Conservation (phyloP, 2,329 filamentous ascomycete species). For the Onygenales sp. region DNA sequence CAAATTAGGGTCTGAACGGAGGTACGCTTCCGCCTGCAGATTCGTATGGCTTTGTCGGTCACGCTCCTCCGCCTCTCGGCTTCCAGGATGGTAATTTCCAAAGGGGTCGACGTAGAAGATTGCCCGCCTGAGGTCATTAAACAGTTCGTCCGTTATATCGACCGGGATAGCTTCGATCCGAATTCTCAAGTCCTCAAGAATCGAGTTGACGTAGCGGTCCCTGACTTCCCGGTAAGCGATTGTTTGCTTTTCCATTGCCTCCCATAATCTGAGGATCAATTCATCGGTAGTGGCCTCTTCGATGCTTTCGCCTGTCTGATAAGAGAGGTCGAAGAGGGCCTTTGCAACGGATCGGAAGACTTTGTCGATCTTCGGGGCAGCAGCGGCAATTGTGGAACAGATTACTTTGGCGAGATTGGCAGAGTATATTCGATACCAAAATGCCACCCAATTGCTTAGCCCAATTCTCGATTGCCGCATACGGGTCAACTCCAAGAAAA, state of each 20-base stretch:
- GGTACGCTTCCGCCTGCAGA: conserved; percentile 3
- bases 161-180: conserved; percentile 21
- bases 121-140: conserved; percentile 22
- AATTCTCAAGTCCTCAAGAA: conserved; percentile 16
- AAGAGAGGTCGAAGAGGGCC: conserved; percentile 17
- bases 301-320: conserved; percentile 13
- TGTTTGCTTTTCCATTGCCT: conserved; percentile 19
- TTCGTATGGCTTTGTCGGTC: conserved; percentile 12
- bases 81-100: conserved; percentile 24
- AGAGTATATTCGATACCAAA: conserved; percentile 21
- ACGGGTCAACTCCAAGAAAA: conserved; percentile 20
- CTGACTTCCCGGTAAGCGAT: conserved; percentile 13
- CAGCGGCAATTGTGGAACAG: conserved; percentile 6
- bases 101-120: conserved; percentile 20
- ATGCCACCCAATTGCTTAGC: conserved; percentile 18
- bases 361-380: conserved; percentile 15
- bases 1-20: conserved; percentile 8
- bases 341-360: conserved; percentile 18
- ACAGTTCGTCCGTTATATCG: conserved; percentile 18
- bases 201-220: conserved; percentile 14
- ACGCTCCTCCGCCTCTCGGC: conserved; percentile 16
- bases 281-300: conserved; percentile 11
- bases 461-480: conserved; percentile 22
- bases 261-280: conserved; percentile 16
- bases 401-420: conserved; percentile 11